Evolutionary conservation across 805 yeast genomes (phyloP), one percentile per base, ranked within the genome.

Genomic region (Starmerella sp.): DNA sequence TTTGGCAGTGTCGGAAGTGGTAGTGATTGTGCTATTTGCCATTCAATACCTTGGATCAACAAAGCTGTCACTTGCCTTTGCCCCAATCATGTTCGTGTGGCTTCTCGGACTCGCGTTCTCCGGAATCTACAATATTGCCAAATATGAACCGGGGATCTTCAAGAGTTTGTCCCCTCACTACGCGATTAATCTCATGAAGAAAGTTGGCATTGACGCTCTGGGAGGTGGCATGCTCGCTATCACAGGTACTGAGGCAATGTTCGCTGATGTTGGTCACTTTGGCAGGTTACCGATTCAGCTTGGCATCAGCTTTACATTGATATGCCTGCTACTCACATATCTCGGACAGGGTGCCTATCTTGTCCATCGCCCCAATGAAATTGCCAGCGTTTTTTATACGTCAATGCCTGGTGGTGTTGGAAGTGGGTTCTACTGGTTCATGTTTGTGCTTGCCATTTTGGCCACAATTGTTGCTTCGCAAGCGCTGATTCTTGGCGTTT

Each of bases 231-330:
- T 80, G 77, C 73, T 80, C 45, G 69, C 80, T 1, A 66, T 80
- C 30, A 79, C 85, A 0, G 84, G 84, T 35, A 70, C 77, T 4
- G 84, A 80, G 59, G 83, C 84, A 6, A 76, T 80, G 80, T 81
- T 80, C 67, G 82, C 83, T 1, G 84, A 80, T 65, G 70, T 79
- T 51, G 80, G 83, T 4, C 82, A 77, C 62, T 77, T 79, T 61
- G 79, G 81, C 3, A 69, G 71, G 30, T 58, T 69, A 5, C 76
- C 83, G 0, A 71, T 78, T 47, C 80, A 78, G 58, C 52, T 79
- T 10, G 72, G 82, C 8, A 65, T 78, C 45, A 17, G 52, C 13
- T 57, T 57, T 48, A 51, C 57, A 5, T 54, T 73, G 2, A 57
- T 60, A 4, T 69, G 77, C 55, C 66, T 80, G 60, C 71, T 77